Percentiles rank a stretch among this genome's conserved stretches.
These are phyloP conservation scores for Lenwebbia sp. DNA, from an alignment of 345 rosid genomes.

Conservation along the genomic window DNA sequence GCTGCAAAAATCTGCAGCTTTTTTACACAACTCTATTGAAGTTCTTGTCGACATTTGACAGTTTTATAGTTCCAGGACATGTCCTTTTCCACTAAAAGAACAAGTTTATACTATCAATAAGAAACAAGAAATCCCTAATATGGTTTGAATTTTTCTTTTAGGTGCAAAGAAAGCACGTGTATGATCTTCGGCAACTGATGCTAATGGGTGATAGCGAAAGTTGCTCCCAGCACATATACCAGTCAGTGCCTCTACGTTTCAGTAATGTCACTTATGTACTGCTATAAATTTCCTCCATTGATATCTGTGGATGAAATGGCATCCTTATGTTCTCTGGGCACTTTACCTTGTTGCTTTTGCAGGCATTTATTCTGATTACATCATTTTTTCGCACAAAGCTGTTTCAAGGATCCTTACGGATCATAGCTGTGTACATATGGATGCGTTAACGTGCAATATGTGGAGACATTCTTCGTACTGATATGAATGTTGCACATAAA, in stretches of 20 bases:
- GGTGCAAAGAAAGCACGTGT: slow-evolving; percentile 98
- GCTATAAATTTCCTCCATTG: neutral
- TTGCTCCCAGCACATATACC: slow-evolving; percentile 74
- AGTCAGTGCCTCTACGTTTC: slow-evolving; percentile 33
- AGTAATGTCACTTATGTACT: neutral
- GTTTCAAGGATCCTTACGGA: neutral
- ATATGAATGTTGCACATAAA: neutral
- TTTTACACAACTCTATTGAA: neutral
- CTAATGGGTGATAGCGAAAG: slow-evolving; percentile 75
- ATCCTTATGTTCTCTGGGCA: neutral
- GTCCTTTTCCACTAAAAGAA: neutral
- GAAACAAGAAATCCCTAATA: neutral
- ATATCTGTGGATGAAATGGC: neutral
- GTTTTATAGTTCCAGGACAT: neutral
- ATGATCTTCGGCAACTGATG: slow-evolving; percentile 75
- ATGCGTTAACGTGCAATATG: neutral
- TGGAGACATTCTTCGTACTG: neutral
- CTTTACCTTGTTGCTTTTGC: neutral
- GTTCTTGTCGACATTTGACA: neutral
- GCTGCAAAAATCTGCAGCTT: neutral
- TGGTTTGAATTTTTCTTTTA: slow-evolving; percentile 1
- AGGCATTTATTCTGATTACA: neutral
- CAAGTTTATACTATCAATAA: neutral
- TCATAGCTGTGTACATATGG: neutral
- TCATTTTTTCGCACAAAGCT: neutral